phyloP scores from a whole-genome alignment of 169 alveolate species.

The Plasmodium knowlesi region DNA sequence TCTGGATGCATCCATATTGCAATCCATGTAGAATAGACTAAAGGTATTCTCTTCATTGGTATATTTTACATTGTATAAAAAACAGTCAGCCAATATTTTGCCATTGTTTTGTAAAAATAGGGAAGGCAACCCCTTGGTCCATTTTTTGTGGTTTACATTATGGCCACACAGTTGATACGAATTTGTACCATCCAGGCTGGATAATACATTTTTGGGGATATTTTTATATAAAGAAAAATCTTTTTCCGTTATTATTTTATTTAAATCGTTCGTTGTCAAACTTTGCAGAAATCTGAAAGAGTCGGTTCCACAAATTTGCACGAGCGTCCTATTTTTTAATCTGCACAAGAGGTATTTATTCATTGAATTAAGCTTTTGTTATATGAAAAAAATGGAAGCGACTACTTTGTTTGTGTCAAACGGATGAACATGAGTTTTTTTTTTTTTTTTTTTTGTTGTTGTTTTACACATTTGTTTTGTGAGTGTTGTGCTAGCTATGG shows the following conservation, averaged over 20 bases:
- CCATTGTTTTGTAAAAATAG: constrained; percentile 82
- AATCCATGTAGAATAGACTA: constrained; percentile 53
- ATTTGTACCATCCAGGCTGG: constrained; percentile 11
- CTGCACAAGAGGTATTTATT: constrained; percentile 58
- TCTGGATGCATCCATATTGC: constrained; percentile 5
- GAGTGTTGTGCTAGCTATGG: background rate
- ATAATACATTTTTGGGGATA: constrained; percentile 36
- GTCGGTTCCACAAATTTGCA: constrained; percentile 78
- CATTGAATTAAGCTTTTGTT: constrained; percentile 18
- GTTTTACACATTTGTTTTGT: background rate
- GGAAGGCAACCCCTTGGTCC: constrained; percentile 39
- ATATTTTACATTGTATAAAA: constrained; percentile 63
- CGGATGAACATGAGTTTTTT: too few relatives aligned
- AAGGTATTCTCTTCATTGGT: constrained; percentile 12
- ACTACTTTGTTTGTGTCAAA: background rate
- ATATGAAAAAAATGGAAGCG: background rate
- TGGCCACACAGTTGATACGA: constrained; percentile 3
- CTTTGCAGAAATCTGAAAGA: constrained; percentile 83
- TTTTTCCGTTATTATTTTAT: constrained; percentile 36
- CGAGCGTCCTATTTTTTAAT: constrained; percentile 73
- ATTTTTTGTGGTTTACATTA: constrained; percentile 25
- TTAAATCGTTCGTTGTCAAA: constrained; percentile 78
- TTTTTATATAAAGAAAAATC: constrained; percentile 28
- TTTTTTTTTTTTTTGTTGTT: background rate
- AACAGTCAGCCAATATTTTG: constrained; percentile 78